Conservation (phyloP, 768 basidiomycete genomes). For the Mycena kentingensis region DNA sequence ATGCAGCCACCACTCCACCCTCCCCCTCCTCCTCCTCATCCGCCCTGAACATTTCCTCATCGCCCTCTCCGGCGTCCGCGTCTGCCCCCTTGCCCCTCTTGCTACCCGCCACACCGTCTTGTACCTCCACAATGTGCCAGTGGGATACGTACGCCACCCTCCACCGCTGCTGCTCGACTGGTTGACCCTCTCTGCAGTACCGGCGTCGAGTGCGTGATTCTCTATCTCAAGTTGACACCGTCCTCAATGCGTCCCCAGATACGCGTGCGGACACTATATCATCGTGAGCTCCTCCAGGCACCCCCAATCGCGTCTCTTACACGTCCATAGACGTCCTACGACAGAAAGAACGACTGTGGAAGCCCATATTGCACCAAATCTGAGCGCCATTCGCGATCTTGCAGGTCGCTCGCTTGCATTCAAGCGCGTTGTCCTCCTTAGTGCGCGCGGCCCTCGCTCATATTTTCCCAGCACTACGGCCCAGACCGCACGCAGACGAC, state of each 20-base stretch:
- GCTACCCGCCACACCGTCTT: no score
- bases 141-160: conserved; percentile 39
- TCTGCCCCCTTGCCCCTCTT: no score
- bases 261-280: conserved; percentile 81
- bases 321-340: conserved; percentile 46
- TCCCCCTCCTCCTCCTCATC: not conserved
- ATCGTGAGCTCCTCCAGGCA: conserved; percentile 41
- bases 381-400: conserved; percentile 33
- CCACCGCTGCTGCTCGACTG: not conserved
- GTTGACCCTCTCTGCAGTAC: not conserved
- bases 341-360: conserved; percentile 58
- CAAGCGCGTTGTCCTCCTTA: conserved; percentile 36
- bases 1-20: not conserved
- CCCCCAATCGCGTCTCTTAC: conserved; percentile 14
- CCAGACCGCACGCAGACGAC: conserved; percentile 70
- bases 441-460: conserved; percentile 4
- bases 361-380: conserved; percentile 45
- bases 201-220: conserved; percentile 36
- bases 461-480: conserved; percentile 57
- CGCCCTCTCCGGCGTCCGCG: not conserved
- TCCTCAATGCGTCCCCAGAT: conserved; percentile 49
- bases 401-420: conserved; percentile 37
- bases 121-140: conserved; percentile 41
- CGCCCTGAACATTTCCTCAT: not conserved
- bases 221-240: conserved; percentile 22